Conservation (phyloP, 2,329 filamentous ascomycete species). For the Chaetomiaceae sp. region DNA sequence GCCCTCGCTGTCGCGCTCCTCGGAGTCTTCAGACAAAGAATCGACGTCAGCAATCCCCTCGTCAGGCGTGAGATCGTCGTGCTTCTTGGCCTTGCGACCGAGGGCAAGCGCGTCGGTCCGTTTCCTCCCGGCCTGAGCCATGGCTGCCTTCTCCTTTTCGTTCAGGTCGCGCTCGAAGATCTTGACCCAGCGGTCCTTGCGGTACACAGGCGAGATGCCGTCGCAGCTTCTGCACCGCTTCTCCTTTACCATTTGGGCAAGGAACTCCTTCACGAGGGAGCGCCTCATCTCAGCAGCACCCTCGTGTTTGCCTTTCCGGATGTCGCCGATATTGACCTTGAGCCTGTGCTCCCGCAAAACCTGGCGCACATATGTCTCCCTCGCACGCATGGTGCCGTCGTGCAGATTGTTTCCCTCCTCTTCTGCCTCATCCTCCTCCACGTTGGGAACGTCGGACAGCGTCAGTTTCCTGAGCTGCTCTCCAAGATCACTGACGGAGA, state of each 20-base stretch:
- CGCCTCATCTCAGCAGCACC: constrained; percentile 73
- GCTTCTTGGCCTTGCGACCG: constrained; percentile 33
- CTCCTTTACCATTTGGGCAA: constrained; percentile 64
- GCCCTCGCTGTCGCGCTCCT: constrained; percentile 38
- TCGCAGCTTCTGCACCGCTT: constrained; percentile 63
- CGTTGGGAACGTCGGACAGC: constrained; percentile 35
- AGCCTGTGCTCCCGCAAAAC: constrained; percentile 58
- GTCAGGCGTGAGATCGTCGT: constrained; percentile 49
- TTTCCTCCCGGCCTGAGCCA: constrained; percentile 65
- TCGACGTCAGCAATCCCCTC: constrained; percentile 67
- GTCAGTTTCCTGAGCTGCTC: constrained; percentile 30
- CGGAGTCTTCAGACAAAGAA: constrained; percentile 38
- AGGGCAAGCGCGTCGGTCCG: constrained; percentile 65
- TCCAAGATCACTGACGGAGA: constrained; percentile 43
- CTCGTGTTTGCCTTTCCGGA: constrained; percentile 70
- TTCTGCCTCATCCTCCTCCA: constrained; percentile 56
- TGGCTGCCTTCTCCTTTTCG: constrained; percentile 69
- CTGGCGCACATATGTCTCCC: constrained; percentile 65
- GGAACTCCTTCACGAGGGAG: constrained; percentile 73
- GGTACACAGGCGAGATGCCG: constrained; percentile 74
- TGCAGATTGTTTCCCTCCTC: constrained; percentile 55
- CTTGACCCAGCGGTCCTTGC: constrained; percentile 88
- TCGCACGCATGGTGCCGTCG: constrained; percentile 48
- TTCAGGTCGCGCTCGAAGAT: constrained; percentile 82
- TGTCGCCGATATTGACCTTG: constrained; percentile 40